Evolutionary conservation across 1,284 basidiomycete genomes (phyloP), one percentile per base, ranked within the genome.

Genomic region (Pisolithus thermaeus): DNA sequence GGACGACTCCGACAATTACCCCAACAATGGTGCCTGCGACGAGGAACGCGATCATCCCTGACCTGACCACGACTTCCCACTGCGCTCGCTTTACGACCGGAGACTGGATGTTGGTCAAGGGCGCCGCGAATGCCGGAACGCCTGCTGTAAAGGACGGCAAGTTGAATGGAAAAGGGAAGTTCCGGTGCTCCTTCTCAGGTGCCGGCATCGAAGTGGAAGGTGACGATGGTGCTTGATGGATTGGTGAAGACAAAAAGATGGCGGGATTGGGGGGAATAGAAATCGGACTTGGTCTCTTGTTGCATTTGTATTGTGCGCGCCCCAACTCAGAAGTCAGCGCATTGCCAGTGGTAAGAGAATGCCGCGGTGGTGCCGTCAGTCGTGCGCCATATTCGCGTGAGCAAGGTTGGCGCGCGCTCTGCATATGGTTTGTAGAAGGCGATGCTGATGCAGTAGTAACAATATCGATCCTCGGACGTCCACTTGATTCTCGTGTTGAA

Each of bases 61-160:
- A 46, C 44, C 44, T 35, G 20, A 80, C 64, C 18, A 80, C 75
- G 23, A 81, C 75, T 68, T 90, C 87, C 88, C 87, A 90, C 60
- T 90, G 88, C 4, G 81, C 85, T 12, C 88, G 75, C 49, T 79
- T 75, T 46, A 90, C 78, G 49, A 84, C 73, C n/a, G 84, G 83
- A 55, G 77, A 85, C 45, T 85, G 72, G 27, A 90, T 73, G 40
- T 73, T 75, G 42, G 87, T 89, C 49, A 90, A 68, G 27, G 86
- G 84, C 23, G 76, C 70, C 18, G 79, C 76, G 56, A 90, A 89
- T 52, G 83, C 81, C 2, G 86, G 86, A 7, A 87, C 67, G 0
- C 65, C 85, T 23, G 75, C 70, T 48, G 74, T 74, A 53, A 83
- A 65, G n/a, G 67, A 66, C 0, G 64, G 73, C 54, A 72, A 65